Evolutionary conservation across 148 eudicot species (phyloP).

Genomic region (Vaccinium myrtillus): DNA sequence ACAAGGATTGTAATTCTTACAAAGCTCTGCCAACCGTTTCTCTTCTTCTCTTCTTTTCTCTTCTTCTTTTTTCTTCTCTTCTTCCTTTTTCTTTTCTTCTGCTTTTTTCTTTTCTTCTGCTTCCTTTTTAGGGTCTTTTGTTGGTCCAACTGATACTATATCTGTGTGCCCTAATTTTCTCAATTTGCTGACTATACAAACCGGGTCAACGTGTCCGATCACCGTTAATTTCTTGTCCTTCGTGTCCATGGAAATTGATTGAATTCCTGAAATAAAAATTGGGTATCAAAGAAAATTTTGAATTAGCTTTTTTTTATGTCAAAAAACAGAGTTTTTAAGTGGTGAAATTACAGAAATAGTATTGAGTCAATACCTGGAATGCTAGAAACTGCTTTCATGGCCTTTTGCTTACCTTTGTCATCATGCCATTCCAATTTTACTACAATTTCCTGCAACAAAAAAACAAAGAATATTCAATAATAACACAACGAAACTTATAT

Average conservation of each 20-base stretch:
- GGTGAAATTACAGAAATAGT: not conserved
- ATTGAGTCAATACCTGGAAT: constrained; percentile 30
- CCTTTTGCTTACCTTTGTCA: constrained; percentile 47
- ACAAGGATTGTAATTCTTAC: constrained; percentile 14
- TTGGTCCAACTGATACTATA: constrained; percentile 58
- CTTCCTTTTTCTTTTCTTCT: not conserved
- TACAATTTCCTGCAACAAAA: constrained; percentile 47
- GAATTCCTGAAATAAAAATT: constrained; percentile 45
- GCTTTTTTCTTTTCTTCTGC: constrained; percentile 19
- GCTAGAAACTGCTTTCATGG: constrained; percentile 49
- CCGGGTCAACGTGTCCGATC: constrained; percentile 57
- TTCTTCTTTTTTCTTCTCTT: no score
- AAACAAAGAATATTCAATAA: not conserved
- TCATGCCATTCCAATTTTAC: constrained; percentile 46
- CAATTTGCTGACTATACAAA: constrained; percentile 43
- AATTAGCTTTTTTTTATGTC: no score
- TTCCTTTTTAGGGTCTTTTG: constrained; percentile 40
- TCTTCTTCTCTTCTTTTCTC: constrained; percentile 19
- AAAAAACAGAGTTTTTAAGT: not conserved
- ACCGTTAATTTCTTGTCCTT: constrained; percentile 63
- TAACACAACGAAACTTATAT: not conserved
- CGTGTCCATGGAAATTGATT: constrained; percentile 53
- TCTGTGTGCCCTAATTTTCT: constrained; percentile 44
- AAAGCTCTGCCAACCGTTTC: constrained; percentile 16
- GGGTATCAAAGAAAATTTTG: not conserved